Base-by-base conservation (phyloP, 2,329 filamentous ascomycete species). In the Xylariaceae sp. region DNA sequence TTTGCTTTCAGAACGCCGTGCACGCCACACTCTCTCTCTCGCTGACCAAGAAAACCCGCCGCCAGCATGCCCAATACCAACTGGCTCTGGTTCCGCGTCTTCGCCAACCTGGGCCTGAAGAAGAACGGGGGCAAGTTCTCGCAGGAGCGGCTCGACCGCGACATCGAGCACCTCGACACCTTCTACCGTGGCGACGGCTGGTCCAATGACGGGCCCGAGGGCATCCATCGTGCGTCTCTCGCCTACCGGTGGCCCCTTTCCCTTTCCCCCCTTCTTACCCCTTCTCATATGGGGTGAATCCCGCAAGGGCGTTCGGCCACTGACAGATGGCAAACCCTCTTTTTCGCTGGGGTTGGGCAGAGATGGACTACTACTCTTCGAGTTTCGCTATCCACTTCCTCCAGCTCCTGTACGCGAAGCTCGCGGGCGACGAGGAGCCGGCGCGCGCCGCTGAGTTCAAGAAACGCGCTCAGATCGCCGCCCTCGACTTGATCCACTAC, bases 281-380 rank as follows among this genome's bases (percentile, higher is more conserved):
- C n/a, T n/a, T n/a, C n/a, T n/a, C n/a, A n/a, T n/a, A n/a, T n/a
- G n/a, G n/a, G n/a, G n/a, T n/a, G n/a, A n/a, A n/a, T n/a, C n/a
- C n/a, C n/a, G n/a, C n/a, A n/a, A n/a, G n/a, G n/a, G n/a, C n/a
- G n/a, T n/a, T n/a, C n/a, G 21, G 8, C 18, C 27, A 29, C 40
- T 50, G 26, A 47, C 32, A 4, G n/a, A 11, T 9, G 5, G 19
- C 5, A 8, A n/a, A n/a, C n/a, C n/a, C n/a, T n/a, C n/a, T n/a
- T n/a, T n/a, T n/a, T n/a, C n/a, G n/a, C n/a, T n/a, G n/a, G n/a
- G n/a, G n/a, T n/a, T 8, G 11, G 2, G 14, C 33, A 72, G 68
- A 89, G 57, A 87, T 89, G 77, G 83, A 89, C 55, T 89, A 89
- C 52, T 90, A 89, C 57, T 87, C 81, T 1, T 83, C 82, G 8